Percentiles rank a stretch among this genome's conserved stretches.
Conservation (phyloP, 2,329 filamentous ascomycete genomes). For the Diaporthe sp. region DNA sequence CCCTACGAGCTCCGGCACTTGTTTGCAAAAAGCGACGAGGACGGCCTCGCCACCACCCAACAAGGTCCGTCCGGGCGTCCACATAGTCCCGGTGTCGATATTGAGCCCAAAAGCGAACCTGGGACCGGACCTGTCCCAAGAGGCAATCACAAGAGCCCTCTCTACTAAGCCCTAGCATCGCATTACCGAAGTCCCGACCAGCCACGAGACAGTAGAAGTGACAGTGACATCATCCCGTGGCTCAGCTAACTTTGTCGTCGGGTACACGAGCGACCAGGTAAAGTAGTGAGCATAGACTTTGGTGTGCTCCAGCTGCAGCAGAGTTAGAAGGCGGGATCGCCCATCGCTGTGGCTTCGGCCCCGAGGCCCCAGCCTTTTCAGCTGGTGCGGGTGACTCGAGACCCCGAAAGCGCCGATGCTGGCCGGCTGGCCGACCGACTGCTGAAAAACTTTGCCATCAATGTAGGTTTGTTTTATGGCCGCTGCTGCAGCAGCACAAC, state of each 20-base stretch:
- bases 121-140: neutral
- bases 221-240: constrained; percentile 14
- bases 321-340: neutral
- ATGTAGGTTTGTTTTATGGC: neutral
- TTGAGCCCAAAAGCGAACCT: neutral
- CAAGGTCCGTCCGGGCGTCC: neutral
- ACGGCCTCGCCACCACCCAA: neutral
- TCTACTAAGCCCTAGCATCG: neutral
- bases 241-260: neutral
- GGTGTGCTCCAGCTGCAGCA: neutral
- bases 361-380: neutral
- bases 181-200: neutral
- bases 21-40: neutral
- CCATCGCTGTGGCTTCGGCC: neutral
- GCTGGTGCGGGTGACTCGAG: neutral
- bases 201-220: neutral
- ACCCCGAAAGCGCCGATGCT: constrained; percentile 4
- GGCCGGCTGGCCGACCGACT: neutral
- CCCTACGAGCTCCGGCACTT: neutral
- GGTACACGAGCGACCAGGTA: neutral
- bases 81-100: neutral
- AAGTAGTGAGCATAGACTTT: too few species aligned
- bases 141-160: neutral
- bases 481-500: neutral
- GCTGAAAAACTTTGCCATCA: neutral